Conservation (phyloP, 495 filamentous ascomycete species). For the Neurospora cerealis region DNA sequence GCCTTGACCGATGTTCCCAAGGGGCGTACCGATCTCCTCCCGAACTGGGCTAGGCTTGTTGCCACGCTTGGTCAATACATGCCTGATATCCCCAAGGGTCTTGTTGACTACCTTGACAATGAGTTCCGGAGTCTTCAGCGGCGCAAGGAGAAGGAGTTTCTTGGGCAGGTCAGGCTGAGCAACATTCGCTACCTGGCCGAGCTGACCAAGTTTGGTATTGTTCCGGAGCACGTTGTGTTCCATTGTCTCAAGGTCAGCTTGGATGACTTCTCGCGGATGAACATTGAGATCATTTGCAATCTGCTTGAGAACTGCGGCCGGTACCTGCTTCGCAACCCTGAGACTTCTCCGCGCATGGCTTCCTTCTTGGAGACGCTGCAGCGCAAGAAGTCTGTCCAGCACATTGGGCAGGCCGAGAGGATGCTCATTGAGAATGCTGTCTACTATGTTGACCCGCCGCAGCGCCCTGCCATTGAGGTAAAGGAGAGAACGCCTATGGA, state of each 20-base stretch:
- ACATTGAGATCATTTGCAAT: slow-evolving; percentile 96
- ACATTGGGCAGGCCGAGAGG: slow-evolving; percentile 88
- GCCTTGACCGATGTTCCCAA: slow-evolving; percentile 90
- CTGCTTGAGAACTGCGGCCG: slow-evolving; percentile 96
- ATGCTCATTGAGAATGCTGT: slow-evolving; percentile 98
- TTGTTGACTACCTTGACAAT: slow-evolving; percentile 88
- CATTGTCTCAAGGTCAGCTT: slow-evolving; percentile 96
- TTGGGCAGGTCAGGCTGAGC: slow-evolving; percentile 85
- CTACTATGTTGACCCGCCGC: slow-evolving; percentile 94
- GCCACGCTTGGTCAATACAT: slow-evolving; percentile 92
- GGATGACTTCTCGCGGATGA: slow-evolving; percentile 96
- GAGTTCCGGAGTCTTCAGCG: slow-evolving; percentile 96
- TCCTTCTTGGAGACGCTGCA: slow-evolving; percentile 91
- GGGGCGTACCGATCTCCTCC: slow-evolving; percentile 84
- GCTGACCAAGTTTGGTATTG: slow-evolving; percentile 94
- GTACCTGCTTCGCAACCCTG: slow-evolving; percentile 86
- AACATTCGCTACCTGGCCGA: slow-evolving; percentile 97
- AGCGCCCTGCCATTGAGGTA: slow-evolving; percentile 86
- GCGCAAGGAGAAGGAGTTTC: slow-evolving; percentile 95
- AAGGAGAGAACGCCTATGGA: slow-evolving; percentile 93
- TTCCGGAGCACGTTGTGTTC: slow-evolving; percentile 97
- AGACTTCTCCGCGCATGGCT: slow-evolving; percentile 84
- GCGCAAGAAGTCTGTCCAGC: slow-evolving; percentile 91
- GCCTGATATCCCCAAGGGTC: slow-evolving; percentile 81
- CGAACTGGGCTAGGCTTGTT: slow-evolving; percentile 81